Percentiles rank a stretch among this genome's conserved stretches.
phyloP scores from a whole-genome alignment of 192 early-diverging fungal genomes.

The Pecoramyces ruminantium region DNA sequence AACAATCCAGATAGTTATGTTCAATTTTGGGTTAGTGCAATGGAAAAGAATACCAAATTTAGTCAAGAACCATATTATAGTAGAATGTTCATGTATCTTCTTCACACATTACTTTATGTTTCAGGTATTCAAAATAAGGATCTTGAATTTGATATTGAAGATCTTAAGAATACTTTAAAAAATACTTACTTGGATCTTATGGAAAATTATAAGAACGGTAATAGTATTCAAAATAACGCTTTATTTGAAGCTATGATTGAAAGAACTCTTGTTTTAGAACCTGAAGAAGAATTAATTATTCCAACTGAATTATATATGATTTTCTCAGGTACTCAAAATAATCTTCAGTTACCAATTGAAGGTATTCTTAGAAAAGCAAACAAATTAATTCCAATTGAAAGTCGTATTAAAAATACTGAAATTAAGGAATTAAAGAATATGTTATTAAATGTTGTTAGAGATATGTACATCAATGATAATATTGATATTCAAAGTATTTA shows the following conservation, averaged over 20 bases:
- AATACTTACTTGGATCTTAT: neutral
- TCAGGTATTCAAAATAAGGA: neutral
- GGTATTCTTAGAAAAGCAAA: neutral
- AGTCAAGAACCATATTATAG: neutral
- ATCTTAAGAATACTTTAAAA: neutral
- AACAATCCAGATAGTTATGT: neutral
- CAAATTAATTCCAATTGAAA: neutral
- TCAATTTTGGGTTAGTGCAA: neutral
- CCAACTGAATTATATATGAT: neutral
- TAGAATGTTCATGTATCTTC: neutral
- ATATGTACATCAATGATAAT: neutral
- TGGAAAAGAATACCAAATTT: neutral
- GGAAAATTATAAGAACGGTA: neutral
- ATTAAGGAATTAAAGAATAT: neutral
- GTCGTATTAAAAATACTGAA: neutral
- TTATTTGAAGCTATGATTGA: neutral
- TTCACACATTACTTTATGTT: neutral
- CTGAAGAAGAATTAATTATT: neutral
- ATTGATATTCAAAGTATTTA: neutral
- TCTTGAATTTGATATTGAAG: neutral
- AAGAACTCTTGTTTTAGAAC: neutral
- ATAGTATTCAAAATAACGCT: neutral
- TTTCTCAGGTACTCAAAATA: neutral
- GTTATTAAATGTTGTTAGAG: neutral
- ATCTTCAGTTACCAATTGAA: neutral